These are phyloP conservation scores for Colletotrichum nymphaeae DNA, from an alignment of 2,329 filamentous ascomycete species.

Conservation along the genomic window DNA sequence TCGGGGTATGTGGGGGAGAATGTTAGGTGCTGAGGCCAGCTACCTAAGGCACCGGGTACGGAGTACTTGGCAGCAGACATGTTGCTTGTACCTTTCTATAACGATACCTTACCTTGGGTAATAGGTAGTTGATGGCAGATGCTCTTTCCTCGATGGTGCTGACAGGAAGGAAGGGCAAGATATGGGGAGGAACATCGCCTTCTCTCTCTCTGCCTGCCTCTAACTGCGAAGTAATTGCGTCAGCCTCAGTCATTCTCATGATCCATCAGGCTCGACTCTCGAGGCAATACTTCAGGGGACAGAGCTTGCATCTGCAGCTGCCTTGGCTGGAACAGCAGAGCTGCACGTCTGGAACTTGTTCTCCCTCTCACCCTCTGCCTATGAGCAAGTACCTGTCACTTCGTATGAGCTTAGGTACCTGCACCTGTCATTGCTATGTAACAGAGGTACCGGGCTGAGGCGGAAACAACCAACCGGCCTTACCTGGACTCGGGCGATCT, in stretches of 20 bases:
- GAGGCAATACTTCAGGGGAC: neutral
- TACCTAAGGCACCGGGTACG: neutral
- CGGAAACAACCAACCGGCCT: neutral
- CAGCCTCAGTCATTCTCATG: neutral
- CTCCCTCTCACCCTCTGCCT: neutral
- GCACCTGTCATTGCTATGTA: neutral
- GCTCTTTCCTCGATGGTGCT: neutral
- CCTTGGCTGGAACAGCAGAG: neutral
- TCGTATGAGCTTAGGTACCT: neutral
- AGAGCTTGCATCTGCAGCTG: neutral
- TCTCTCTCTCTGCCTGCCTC: neutral
- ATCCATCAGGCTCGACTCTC: no score
- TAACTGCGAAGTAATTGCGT: neutral
- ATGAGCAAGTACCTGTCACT: no score
- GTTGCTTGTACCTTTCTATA: no score
- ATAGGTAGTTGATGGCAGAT: no score
- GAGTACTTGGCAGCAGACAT: neutral
- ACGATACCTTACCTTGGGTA: no score
- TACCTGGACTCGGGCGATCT: neutral
- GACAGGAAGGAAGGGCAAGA: neutral
- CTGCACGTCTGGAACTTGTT: neutral
- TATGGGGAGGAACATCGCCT: no score
- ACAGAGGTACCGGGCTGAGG: neutral
- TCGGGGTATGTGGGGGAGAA: slow-evolving; percentile 28
- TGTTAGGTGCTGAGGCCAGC: neutral